These are phyloP conservation scores for Aspergillus sp. DNA, from an alignment of 2,329 filamentous ascomycete species.

Conservation along the genomic window DNA sequence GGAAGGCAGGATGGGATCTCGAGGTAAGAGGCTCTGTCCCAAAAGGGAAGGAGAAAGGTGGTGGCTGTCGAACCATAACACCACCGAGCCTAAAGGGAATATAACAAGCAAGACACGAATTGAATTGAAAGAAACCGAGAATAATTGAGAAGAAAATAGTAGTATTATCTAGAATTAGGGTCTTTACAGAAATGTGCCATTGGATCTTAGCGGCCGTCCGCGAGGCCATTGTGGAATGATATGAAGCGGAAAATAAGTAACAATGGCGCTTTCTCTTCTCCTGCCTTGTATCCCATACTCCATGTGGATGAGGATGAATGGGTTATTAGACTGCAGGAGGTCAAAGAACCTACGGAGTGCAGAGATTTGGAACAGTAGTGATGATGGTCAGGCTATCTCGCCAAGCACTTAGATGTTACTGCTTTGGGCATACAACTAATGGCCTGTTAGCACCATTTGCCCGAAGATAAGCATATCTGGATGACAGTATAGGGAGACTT, in stretches of 20 bases:
- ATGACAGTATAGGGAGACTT: slow-evolving; percentile 24
- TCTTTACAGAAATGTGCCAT: slow-evolving; percentile 23
- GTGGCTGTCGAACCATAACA: background rate
- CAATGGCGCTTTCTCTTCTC: slow-evolving; percentile 48
- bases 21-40: background rate
- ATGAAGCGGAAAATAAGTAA: slow-evolving; percentile 35
- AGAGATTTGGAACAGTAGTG: background rate
- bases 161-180: no score
- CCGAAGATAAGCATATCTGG: background rate
- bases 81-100: background rate
- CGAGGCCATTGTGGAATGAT: slow-evolving; percentile 28
- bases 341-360: slow-evolving; percentile 5
- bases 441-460: slow-evolving; percentile 11
- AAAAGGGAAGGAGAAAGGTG: background rate
- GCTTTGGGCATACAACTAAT: slow-evolving; percentile 62
- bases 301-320: slow-evolving; percentile 43
- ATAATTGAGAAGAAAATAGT: background rate
- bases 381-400: slow-evolving; percentile 17
- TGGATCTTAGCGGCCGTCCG: slow-evolving; percentile 32
- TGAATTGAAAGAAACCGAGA: background rate
- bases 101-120: background rate
- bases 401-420: slow-evolving; percentile 53
- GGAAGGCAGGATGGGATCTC: background rate
- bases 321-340: slow-evolving; percentile 67
- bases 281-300: slow-evolving; percentile 62